A percentile compares a stretch with the other conserved stretches of the same genome.
phyloP scores from a whole-genome alignment of 805 yeast genomes.

The Sungouiella thailandica region DNA sequence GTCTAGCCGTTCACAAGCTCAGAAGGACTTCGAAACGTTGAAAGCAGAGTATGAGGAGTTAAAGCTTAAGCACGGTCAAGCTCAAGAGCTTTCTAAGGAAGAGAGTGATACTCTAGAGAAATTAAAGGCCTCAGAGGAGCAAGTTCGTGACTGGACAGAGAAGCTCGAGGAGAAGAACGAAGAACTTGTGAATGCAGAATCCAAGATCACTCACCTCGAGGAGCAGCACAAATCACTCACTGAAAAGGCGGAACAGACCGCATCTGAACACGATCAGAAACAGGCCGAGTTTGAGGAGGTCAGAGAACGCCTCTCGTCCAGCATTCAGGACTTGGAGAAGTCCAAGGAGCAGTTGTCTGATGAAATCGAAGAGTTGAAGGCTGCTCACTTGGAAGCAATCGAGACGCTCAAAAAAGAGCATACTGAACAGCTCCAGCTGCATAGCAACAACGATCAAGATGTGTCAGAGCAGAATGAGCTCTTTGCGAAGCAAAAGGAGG shows the following conservation, averaged over 20 bases:
- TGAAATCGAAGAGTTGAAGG: slow-evolving; percentile 19
- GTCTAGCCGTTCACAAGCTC: too few species aligned
- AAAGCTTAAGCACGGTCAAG: too few species aligned
- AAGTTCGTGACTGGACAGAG: too few species aligned
- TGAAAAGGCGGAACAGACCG: neutral
- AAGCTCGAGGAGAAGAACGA: slow-evolving; percentile 7
- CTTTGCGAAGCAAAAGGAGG: too few species aligned
- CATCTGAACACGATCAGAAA: slow-evolving; percentile 1
- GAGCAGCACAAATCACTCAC: slow-evolving; percentile 4
- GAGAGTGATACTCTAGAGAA: too few species aligned
- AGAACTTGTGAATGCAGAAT: slow-evolving; percentile 11
- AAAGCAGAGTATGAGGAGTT: too few species aligned
- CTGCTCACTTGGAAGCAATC: slow-evolving; percentile 16
- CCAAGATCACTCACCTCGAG: slow-evolving; percentile 1
- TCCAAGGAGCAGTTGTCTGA: slow-evolving; percentile 18
- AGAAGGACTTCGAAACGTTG: too few species aligned
- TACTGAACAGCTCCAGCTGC: too few species aligned
- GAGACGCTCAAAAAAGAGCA: slow-evolving; percentile 15
- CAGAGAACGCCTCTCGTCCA: slow-evolving; percentile 7
- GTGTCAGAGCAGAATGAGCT: too few species aligned
- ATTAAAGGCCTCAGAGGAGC: slow-evolving; percentile 1
- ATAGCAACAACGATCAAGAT: too few species aligned
- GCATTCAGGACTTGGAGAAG: slow-evolving; percentile 18
- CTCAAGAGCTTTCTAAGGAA: too few species aligned
- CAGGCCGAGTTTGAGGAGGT: slow-evolving; percentile 2